These are phyloP conservation scores for Pythium angustatum DNA, from an alignment of 352 stramenopile genomes.

Conservation along the genomic window DNA sequence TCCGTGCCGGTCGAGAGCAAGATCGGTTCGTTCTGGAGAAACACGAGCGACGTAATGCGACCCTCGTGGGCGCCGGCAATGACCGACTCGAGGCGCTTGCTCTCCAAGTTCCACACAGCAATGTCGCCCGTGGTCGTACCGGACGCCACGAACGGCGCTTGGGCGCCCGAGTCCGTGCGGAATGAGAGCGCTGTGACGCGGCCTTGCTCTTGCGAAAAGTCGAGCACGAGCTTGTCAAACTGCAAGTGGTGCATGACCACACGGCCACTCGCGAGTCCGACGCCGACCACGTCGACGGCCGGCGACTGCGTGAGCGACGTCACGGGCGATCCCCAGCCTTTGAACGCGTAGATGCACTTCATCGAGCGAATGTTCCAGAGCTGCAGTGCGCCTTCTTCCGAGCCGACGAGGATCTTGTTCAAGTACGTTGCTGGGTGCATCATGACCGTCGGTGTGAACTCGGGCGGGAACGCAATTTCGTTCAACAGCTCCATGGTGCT, in stretches of 20 bases:
- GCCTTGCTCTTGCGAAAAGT: conserved; percentile 78
- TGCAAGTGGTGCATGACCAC: conserved; percentile 89
- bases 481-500: conserved; percentile 63
- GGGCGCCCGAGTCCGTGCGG: conserved; percentile 75
- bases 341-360: conserved; percentile 89
- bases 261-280: conserved; percentile 80
- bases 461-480: conserved; percentile 47
- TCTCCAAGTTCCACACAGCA: conserved; percentile 91
- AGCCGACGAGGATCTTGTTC: conserved; percentile 93
- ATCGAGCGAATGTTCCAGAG: conserved; percentile 92
- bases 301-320: conserved; percentile 85
- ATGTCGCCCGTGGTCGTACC: conserved; percentile 80
- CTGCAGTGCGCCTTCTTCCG: conserved; percentile 75
- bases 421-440: conserved; percentile 93
- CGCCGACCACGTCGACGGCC: conserved; percentile 86
- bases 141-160: conserved; percentile 61
- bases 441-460: conserved; percentile 75
- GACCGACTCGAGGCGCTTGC: conserved; percentile 83
- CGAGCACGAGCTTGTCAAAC: conserved; percentile 79
- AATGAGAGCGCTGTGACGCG: conserved; percentile 88
- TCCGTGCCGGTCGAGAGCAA: conserved; percentile 86
- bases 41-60: conserved; percentile 69
- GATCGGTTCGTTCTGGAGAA: conserved; percentile 88
- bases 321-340: conserved; percentile 65
- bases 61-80: conserved; percentile 80